Evolutionary conservation across 2,329 filamentous ascomycete species (phyloP).

Genomic region (Dactylellina haptotyla): DNA sequence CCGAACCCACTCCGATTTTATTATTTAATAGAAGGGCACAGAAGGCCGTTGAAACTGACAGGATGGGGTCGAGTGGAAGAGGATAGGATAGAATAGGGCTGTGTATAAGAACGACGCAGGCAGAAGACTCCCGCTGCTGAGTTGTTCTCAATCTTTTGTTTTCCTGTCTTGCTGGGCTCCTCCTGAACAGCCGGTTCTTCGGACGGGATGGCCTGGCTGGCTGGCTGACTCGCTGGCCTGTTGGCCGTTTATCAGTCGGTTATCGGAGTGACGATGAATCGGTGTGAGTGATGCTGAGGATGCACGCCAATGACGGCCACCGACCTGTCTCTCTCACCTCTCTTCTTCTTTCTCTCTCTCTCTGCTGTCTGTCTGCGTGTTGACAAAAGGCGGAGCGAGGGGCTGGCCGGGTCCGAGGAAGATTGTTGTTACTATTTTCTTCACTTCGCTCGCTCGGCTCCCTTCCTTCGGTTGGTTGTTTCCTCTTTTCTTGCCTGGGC

Average conservation of each 20-base stretch:
- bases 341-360: background rate
- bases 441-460: background rate
- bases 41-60: no score
- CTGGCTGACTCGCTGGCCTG: background rate
- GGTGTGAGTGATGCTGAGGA: no score
- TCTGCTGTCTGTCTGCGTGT: conserved; percentile 2
- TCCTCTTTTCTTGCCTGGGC: no score
- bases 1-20: conserved; percentile 4
- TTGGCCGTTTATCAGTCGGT: conserved; percentile 1
- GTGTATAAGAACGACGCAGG: conserved; percentile 5
- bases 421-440: background rate
- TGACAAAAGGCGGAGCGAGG: conserved; percentile 33
- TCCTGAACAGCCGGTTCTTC: no score
- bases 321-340: no score
- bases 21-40: no score
- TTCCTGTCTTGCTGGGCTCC: background rate
- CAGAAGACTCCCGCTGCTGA: no score
- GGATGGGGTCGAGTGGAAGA: no score
- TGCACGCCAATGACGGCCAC: no score
- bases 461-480: no score
- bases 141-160: background rate
- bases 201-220: no score
- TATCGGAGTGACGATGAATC: conserved; percentile 8
- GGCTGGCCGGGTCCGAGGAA: background rate
- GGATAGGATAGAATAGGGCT: no score